phyloP scores from a whole-genome alignment of 1,284 basidiomycete species.

The Cutaneotrichosporon sp. region DNA sequence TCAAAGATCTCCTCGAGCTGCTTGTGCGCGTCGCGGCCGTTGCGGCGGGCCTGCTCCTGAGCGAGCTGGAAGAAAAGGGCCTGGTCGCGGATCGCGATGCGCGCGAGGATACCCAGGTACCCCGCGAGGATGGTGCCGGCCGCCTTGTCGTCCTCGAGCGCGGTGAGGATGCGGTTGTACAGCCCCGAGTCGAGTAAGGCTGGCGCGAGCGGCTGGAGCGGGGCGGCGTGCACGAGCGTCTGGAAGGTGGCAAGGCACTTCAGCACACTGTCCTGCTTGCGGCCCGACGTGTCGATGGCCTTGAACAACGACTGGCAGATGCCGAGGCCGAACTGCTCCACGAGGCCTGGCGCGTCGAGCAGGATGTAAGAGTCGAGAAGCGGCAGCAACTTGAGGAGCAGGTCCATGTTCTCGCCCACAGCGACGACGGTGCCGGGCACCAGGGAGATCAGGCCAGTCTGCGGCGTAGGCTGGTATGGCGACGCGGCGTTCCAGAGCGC shows the following conservation, averaged over 20 bases:
- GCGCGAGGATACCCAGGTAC: conserved; percentile 44
- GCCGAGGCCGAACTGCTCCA: conserved; percentile 48
- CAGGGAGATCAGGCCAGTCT: conserved; percentile 63
- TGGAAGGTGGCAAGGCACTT: conserved; percentile 40
- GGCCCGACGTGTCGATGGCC: conserved; percentile 35
- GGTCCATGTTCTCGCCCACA: conserved; percentile 70
- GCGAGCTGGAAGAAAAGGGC: conserved; percentile 46
- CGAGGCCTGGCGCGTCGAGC: conserved; percentile 65
- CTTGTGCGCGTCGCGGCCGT: conserved; percentile 33
- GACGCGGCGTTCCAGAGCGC: conserved; percentile 69
- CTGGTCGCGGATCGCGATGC: conserved; percentile 48
- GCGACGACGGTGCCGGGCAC: conserved; percentile 66
- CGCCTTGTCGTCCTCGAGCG: conserved; percentile 53
- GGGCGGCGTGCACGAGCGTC: conserved; percentile 37
- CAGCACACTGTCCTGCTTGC: conserved; percentile 32
- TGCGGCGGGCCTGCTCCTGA: conserved; percentile 37
- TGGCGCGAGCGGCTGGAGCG: conserved; percentile 37
- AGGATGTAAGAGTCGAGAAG: conserved; percentile 81
- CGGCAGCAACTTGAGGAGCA: conserved; percentile 66
- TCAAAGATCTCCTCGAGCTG: conserved; percentile 50
- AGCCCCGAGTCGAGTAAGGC: conserved; percentile 44
- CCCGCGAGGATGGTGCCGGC: conserved; percentile 48
- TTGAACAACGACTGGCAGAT: conserved; percentile 39
- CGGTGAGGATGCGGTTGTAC: conserved; percentile 44
- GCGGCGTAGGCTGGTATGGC: conserved; percentile 55